Evolutionary conservation across 108 stramenopile species (phyloP).

Genomic region (Schizochytrium sp.): DNA sequence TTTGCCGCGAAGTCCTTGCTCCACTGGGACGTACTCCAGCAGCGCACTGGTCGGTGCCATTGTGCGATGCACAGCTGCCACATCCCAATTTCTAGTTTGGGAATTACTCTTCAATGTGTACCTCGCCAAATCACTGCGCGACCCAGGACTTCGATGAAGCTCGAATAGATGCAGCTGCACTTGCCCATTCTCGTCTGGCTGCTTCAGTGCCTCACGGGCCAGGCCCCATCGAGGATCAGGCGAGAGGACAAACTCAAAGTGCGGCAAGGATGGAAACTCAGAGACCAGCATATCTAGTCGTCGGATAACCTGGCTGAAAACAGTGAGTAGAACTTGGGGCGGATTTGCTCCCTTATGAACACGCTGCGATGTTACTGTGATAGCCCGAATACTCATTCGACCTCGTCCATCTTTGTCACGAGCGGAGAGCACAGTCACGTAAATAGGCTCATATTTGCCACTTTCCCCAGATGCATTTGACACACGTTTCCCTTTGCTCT

Average conservation of each 20-base stretch:
- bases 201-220: slow-evolving; percentile 3
- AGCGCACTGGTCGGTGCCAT: neutral
- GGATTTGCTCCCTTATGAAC: neutral
- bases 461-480: no score
- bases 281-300: slow-evolving; percentile 1
- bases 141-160: neutral
- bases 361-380: slow-evolving; percentile 1
- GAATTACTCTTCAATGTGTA: neutral
- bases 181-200: slow-evolving; percentile 5
- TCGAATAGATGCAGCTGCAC: neutral
- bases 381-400: slow-evolving; percentile 5
- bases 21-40: neutral
- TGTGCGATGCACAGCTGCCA: neutral
- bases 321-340: neutral
- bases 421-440: neutral
- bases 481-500: neutral
- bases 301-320: slow-evolving; percentile 7
- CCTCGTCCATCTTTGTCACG: neutral
- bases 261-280: neutral
- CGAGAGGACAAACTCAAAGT: neutral
- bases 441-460: neutral
- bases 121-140: neutral
- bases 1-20: slow-evolving; percentile 15
- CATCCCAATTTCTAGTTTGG: neutral
- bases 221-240: slow-evolving; percentile 1